phyloP scores from a whole-genome alignment of 768 basidiomycete species.

The Hericium coralloides region DNA sequence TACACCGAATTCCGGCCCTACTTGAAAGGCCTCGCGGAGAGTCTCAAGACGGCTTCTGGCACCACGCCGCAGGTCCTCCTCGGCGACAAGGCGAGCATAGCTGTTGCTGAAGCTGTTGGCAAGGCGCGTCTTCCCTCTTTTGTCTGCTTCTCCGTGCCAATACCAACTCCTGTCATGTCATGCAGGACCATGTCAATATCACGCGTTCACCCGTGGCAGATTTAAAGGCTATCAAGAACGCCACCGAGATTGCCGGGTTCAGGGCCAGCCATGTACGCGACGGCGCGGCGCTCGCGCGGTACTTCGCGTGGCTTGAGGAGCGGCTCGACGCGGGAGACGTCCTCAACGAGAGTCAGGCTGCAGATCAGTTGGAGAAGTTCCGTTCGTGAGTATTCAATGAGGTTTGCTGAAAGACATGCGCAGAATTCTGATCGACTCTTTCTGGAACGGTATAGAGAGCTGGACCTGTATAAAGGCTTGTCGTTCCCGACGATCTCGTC shows the following conservation, averaged over 20 bases:
- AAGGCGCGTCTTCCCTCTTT: slow-evolving; percentile 31
- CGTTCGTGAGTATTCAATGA: slow-evolving; percentile 52
- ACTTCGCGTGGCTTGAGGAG: slow-evolving; percentile 95
- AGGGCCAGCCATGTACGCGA: slow-evolving; percentile 83
- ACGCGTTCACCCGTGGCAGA: slow-evolving; percentile 69
- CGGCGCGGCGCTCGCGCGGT: slow-evolving; percentile 77
- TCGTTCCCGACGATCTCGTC: slow-evolving; percentile 93
- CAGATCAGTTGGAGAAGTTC: slow-evolving; percentile 69
- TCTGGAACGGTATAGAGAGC: slow-evolving; percentile 38
- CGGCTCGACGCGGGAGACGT: slow-evolving; percentile 51
- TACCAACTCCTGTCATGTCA: not conserved
- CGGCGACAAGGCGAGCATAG: slow-evolving; percentile 70
- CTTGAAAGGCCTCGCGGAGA: slow-evolving; percentile 40
- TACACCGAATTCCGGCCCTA: slow-evolving; percentile 64
- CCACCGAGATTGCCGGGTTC: slow-evolving; percentile 82
- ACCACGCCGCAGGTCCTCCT: slow-evolving; percentile 59
- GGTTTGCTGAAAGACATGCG: not conserved
- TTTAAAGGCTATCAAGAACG: slow-evolving; percentile 75
- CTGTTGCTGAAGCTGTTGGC: slow-evolving; percentile 75
- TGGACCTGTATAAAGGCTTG: slow-evolving; percentile 73
- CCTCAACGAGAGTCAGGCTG: slow-evolving; percentile 73
- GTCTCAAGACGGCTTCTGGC: slow-evolving; percentile 12
- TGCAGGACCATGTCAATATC: slow-evolving; percentile 48
- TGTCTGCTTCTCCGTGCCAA: not conserved
- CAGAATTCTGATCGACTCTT: not conserved